phyloP scores from a whole-genome alignment of 768 basidiomycete genomes.

The Panaeolus cyanescens region DNA sequence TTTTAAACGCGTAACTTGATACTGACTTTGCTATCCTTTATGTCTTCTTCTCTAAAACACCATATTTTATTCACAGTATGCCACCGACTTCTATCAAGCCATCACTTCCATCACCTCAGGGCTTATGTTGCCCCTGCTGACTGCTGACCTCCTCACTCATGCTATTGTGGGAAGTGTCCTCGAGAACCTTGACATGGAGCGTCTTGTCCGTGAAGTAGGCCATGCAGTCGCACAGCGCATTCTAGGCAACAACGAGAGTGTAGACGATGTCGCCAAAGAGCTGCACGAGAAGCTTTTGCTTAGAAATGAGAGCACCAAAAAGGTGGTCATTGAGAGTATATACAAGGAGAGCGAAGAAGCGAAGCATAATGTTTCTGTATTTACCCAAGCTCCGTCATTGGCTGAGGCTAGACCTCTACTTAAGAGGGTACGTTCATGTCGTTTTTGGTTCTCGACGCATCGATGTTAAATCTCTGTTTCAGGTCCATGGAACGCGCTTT shows the following conservation, averaged over 20 bases:
- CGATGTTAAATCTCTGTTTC: constrained; percentile 11
- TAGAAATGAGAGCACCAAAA: constrained; percentile 96
- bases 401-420: constrained; percentile 75
- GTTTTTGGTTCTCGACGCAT: constrained; percentile 9
- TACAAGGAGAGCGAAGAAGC: constrained; percentile 91
- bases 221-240: constrained; percentile 91
- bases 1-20: background rate
- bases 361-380: constrained; percentile 86
- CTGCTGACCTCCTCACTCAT: constrained; percentile 90
- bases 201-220: constrained; percentile 92
- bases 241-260: constrained; percentile 90
- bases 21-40: background rate
- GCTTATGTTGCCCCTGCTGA: constrained; percentile 94
- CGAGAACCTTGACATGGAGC: constrained; percentile 98
- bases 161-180: constrained; percentile 96
- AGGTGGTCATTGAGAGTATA: constrained; percentile 94
- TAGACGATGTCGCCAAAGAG: constrained; percentile 95
- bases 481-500: constrained; percentile 95
- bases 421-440: constrained; percentile 64
- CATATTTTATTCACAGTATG: constrained; percentile 53
- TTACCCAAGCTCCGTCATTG: constrained; percentile 71
- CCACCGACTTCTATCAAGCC: constrained; percentile 94
- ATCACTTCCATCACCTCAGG: constrained; percentile 93
- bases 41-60: background rate
- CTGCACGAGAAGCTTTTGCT: constrained; percentile 89